A percentile compares a stretch with the other conserved stretches of the same genome.
Evolutionary conservation across 306 rosid species (phyloP).

Genomic region (Delonix regia): DNA sequence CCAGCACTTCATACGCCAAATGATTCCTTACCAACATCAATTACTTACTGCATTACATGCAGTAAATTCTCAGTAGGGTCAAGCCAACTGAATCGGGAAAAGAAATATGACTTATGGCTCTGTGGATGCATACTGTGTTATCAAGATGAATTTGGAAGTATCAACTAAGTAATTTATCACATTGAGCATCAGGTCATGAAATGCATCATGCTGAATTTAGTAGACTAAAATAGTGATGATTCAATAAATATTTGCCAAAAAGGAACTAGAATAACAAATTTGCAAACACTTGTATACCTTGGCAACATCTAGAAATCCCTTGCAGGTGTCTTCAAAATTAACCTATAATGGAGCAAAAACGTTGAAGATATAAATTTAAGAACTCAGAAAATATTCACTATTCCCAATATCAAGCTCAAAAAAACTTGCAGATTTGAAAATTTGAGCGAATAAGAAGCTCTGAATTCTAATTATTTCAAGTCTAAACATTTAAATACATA

Average conservation of each 20-base stretch:
- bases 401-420: neutral
- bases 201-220: neutral
- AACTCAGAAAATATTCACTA: conserved; percentile 19
- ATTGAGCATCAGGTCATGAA: conserved; percentile 9
- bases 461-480: too few species aligned
- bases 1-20: neutral
- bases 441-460: too few species aligned
- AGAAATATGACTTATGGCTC: neutral
- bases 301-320: conserved; percentile 96
- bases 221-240: neutral
- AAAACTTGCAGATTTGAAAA: neutral
- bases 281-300: conserved; percentile 58
- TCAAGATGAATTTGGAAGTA: conserved; percentile 17
- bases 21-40: too few species aligned
- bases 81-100: neutral
- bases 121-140: neutral
- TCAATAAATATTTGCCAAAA: neutral
- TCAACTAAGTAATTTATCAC: neutral
- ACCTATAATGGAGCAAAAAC: conserved; percentile 59
- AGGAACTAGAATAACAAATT: neutral
- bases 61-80: neutral
- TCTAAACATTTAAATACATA: too few species aligned
- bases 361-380: conserved; percentile 6
- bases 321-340: conserved; percentile 97
- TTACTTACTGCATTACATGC: neutral